Percentiles rank a stretch among this genome's conserved stretches.
Evolutionary conservation across 257 asterid genomes (phyloP).

Genomic region (Gentiana straminea): DNA sequence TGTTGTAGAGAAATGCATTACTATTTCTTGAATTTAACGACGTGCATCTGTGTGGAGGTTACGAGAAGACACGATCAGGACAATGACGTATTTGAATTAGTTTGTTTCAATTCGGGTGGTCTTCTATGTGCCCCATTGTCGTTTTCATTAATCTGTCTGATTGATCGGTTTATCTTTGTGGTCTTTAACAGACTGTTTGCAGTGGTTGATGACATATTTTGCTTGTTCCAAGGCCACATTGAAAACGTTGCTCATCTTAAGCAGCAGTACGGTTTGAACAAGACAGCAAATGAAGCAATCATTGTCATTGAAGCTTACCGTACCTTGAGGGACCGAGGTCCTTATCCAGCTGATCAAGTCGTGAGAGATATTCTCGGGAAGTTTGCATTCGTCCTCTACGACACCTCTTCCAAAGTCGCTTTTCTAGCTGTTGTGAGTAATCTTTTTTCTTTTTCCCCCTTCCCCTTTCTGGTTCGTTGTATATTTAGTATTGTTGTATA

Average conservation of each 20-base stretch:
- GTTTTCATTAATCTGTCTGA: no score
- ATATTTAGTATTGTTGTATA: not conserved
- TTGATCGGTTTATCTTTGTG: not conserved
- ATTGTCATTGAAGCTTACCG: conserved; percentile 90
- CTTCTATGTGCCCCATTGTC: no score
- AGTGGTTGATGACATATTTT: conserved; percentile 82
- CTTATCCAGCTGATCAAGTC: conserved; percentile 91
- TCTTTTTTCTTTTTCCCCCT: not conserved
- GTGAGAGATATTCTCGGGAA: conserved; percentile 83
- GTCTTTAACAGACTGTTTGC: conserved; percentile 49
- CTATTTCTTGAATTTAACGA: no score
- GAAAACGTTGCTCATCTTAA: conserved; percentile 80
- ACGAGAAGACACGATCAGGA: no score
- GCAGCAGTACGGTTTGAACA: conserved; percentile 90
- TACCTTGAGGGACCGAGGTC: conserved; percentile 93
- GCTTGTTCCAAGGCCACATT: conserved; percentile 90
- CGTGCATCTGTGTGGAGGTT: no score
- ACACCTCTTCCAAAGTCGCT: conserved; percentile 41
- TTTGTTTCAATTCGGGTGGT: no score
- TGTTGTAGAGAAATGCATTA: no score
- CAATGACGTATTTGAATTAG: no score
- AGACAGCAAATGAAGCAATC: conserved; percentile 77
- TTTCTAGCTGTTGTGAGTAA: conserved; percentile 70
- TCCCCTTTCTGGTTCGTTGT: not conserved
- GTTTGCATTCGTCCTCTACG: conserved; percentile 69